Conservation (phyloP, 768 basidiomycete species). For the Daedalea quercina region DNA sequence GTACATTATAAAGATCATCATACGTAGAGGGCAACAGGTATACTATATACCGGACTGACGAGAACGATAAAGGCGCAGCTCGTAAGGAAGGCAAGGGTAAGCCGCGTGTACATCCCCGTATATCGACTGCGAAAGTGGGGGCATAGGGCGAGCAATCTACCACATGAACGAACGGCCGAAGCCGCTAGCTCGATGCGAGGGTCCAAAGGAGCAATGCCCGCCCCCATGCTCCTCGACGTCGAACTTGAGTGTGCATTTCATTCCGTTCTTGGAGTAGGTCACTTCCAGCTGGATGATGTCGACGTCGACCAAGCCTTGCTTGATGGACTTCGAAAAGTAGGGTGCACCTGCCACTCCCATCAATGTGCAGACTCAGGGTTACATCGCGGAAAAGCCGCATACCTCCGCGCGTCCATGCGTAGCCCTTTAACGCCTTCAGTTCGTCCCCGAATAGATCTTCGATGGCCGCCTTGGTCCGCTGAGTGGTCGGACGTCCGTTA, state of each 20-base stretch:
- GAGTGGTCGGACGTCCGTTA: background rate
- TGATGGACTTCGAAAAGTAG: conserved; percentile 30
- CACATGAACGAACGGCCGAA: background rate
- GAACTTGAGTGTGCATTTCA: conserved; percentile 37
- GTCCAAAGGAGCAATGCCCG: conserved; percentile 3
- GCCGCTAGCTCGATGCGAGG: background rate
- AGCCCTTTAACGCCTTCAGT: background rate
- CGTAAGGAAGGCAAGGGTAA: too few relatives aligned
- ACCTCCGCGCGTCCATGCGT: background rate
- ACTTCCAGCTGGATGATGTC: conserved; percentile 26
- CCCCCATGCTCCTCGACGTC: conserved; percentile 22
- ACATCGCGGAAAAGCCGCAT: background rate
- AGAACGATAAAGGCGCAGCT: too few relatives aligned
- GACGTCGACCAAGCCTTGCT: conserved; percentile 29
- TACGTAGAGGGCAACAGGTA: too few relatives aligned
- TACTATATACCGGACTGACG: too few relatives aligned
- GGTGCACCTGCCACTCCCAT: conserved; percentile 11
- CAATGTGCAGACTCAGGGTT: background rate
- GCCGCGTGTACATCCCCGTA: too few relatives aligned
- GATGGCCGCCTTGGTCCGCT: background rate
- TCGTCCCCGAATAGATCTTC: background rate
- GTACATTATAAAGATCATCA: too few relatives aligned
- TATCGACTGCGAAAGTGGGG: too few relatives aligned
- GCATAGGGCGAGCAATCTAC: background rate
- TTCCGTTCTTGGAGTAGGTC: conserved; percentile 33